A percentile compares a stretch with the other conserved stretches of the same genome.
phyloP scores from a whole-genome alignment of 352 stramenopile genomes.

The Pythium plurisporium region DNA sequence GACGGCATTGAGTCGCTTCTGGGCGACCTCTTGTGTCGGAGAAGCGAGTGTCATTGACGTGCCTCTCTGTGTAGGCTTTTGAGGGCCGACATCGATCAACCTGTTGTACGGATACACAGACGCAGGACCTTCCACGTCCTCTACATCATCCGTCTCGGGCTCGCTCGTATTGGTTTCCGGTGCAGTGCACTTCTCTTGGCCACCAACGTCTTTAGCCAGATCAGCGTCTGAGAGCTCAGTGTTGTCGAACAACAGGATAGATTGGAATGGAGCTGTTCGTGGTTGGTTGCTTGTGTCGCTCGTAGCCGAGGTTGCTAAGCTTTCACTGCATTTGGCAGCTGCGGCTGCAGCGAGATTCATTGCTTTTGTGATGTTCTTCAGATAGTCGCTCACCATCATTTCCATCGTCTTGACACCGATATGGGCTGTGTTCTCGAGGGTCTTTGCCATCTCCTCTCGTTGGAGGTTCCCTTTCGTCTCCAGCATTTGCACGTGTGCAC shows the following conservation, averaged over 20 bases:
- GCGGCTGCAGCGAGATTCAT: slow-evolving; percentile 1
- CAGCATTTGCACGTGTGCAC: slow-evolving; percentile 17
- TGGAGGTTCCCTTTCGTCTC: slow-evolving; percentile 32
- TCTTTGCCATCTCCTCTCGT: slow-evolving; percentile 27
- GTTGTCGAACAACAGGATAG: slow-evolving; percentile 2
- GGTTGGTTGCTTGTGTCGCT: not conserved
- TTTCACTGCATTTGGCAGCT: not conserved
- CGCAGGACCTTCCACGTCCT: too few relatives aligned
- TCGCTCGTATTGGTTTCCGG: slow-evolving; percentile 3
- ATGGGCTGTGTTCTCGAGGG: slow-evolving; percentile 32
- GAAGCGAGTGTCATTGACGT: not conserved
- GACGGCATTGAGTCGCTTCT: not conserved
- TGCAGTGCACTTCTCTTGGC: not conserved
- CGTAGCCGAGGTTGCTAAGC: not conserved
- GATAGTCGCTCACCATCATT: slow-evolving; percentile 45
- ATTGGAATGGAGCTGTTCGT: not conserved
- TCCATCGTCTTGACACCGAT: slow-evolving; percentile 56
- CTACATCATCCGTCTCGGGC: not conserved
- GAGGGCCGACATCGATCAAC: too few relatives aligned
- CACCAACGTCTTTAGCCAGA: slow-evolving; percentile 1
- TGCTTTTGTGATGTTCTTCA: slow-evolving; percentile 30
- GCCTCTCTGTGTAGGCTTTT: too few relatives aligned
- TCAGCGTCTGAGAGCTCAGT: not conserved
- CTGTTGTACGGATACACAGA: too few relatives aligned
- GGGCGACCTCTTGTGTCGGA: not conserved